Evolutionary conservation across 257 asterid genomes (phyloP), one percentile per base, ranked within the genome.

Genomic region (Catharanthus roseus): DNA sequence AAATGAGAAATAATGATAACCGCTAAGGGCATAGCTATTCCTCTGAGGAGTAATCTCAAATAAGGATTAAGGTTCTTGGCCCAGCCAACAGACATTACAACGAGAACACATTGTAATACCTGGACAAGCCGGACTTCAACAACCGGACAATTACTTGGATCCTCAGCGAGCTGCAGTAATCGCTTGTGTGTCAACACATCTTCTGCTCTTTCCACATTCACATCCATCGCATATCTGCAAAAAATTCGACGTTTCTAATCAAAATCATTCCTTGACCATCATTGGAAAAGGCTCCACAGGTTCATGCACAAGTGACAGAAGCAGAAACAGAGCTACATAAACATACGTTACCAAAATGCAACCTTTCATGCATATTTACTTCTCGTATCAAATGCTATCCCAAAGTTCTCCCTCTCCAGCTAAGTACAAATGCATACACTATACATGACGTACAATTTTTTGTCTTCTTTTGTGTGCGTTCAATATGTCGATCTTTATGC

Each of bases 191-290:
- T 79, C 38, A 84, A 79, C 68, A 84, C 88, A 79, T 84, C 86
- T 69, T 84, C 88, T 38, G 88, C 88, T 58, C 88, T 79, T 54
- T 84, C 88, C 81, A 84, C 86, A 73, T 82, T 82, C 71, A 84
- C 88, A 82, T 84, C 88, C 82, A 78, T 75, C 23, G 84, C 84
- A 69, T 84, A 84, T 64, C 88, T 84, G 66, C 72, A 73, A 10
- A 51, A 39, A 13, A 56, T 23, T 57, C 13, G 6, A n/a, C 47
- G 53, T 58, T 39, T 28, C 45, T 18, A 45, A 33, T 41, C 41
- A 72, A 75, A 50, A 67, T 67, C 72, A 67, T 44, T 42, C 41
- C 10, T 26, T 64, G 26, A 53, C 42, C 18, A 45, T 29, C 12
- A 24, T 3, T 38, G 12, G 45, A 10, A 56, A 60, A 24, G 41